Evolutionary conservation across 2,329 filamentous ascomycete genomes (phyloP).

Genomic region (Beauveria caledonica): DNA sequence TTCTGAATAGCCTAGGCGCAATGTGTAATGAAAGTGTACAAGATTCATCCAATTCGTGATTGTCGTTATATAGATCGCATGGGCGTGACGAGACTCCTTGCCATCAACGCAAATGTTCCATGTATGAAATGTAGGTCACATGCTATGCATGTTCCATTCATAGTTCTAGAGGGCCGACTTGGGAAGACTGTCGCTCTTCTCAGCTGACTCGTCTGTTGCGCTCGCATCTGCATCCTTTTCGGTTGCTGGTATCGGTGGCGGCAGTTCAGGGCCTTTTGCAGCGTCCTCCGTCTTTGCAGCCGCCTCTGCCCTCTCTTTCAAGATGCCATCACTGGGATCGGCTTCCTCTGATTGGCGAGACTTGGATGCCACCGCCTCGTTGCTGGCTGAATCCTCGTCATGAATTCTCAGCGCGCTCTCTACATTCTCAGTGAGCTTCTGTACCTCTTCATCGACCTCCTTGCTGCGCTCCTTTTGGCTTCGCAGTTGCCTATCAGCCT

Average conservation of each 20-base stretch:
- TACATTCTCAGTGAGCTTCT: conserved; percentile 29
- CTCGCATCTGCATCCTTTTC: neutral
- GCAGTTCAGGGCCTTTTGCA: neutral
- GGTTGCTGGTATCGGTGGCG: neutral
- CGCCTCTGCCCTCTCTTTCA: neutral
- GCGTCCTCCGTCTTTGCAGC: neutral
- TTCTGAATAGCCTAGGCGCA: neutral
- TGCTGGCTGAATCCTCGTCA: conserved; percentile 13
- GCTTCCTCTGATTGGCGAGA: conserved; percentile 19
- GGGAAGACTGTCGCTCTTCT: neutral
- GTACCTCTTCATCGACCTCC: conserved; percentile 36
- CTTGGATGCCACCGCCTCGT: neutral
- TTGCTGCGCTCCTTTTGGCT: conserved; percentile 23
- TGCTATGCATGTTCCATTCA: neutral
- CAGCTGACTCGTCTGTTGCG: neutral
- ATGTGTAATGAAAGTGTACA: neutral
- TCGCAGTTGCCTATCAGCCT: conserved; percentile 41
- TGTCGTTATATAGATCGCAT: too few species aligned
- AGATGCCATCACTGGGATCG: conserved; percentile 17
- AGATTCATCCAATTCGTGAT: too few species aligned
- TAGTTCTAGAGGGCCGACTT: neutral
- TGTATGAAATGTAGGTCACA: too few species aligned
- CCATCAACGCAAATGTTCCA: neutral
- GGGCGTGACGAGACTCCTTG: neutral
- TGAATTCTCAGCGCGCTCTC: conserved; percentile 26